phyloP scores from a whole-genome alignment of 2,329 filamentous ascomycete species.

The Coniochaeta prunicola region DNA sequence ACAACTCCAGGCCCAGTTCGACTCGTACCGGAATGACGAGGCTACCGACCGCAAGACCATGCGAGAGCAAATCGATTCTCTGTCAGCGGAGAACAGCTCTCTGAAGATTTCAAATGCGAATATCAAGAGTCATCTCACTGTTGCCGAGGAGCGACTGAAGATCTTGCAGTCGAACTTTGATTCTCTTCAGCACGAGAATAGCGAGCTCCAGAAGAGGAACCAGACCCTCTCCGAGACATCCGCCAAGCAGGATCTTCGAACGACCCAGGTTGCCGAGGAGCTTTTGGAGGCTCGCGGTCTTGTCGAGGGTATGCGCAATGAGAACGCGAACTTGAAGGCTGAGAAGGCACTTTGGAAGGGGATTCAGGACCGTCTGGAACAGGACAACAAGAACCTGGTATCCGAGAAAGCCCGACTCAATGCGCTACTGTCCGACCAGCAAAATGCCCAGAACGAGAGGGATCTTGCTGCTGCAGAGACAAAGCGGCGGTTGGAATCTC shows the following conservation, averaged over 20 bases:
- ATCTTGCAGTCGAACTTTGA: slow-evolving; percentile 85
- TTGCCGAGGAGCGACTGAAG: slow-evolving; percentile 77
- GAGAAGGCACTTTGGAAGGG: slow-evolving; percentile 94
- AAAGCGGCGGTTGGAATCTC: slow-evolving; percentile 70
- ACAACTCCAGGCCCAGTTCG: slow-evolving; percentile 84
- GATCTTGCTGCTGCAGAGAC: slow-evolving; percentile 77
- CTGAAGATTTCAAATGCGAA: slow-evolving; percentile 78
- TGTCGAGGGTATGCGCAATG: slow-evolving; percentile 80
- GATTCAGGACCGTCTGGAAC: slow-evolving; percentile 79
- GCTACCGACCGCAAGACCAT: slow-evolving; percentile 73
- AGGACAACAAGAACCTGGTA: slow-evolving; percentile 78
- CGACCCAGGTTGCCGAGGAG: slow-evolving; percentile 88
- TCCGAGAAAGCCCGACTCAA: slow-evolving; percentile 83
- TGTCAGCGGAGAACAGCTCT: slow-evolving; percentile 75
- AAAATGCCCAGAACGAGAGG: slow-evolving; percentile 86
- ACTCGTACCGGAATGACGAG: slow-evolving; percentile 81
- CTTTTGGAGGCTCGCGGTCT: slow-evolving; percentile 78
- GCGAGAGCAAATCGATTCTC: slow-evolving; percentile 74
- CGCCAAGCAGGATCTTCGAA: slow-evolving; percentile 82
- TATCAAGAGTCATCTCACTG: slow-evolving; percentile 70
- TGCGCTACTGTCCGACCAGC: slow-evolving; percentile 73
- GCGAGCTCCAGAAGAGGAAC: slow-evolving; percentile 76
- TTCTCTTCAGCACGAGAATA: slow-evolving; percentile 77
- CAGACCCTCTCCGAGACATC: slow-evolving; percentile 72
- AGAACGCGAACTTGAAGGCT: slow-evolving; percentile 86